Evolutionary conservation across 2,329 filamentous ascomycete genomes (phyloP).

Genomic region (Huntiella abstrusa): DNA sequence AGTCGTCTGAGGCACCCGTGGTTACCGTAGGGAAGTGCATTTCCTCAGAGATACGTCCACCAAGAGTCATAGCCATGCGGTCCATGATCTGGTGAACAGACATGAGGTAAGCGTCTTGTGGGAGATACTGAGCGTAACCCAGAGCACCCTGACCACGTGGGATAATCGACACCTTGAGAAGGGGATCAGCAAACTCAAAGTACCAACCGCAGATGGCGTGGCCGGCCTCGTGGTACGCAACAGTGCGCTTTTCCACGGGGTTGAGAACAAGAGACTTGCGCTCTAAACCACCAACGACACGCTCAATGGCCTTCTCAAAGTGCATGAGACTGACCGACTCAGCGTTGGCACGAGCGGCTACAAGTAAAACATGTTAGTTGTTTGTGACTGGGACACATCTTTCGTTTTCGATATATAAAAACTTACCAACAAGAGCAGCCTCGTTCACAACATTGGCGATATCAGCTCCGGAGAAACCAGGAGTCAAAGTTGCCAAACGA

Average conservation of each 20-base stretch:
- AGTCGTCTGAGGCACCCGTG: constrained; percentile 86
- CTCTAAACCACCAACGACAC: constrained; percentile 87
- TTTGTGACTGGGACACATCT: neutral
- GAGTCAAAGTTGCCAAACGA: constrained; percentile 76
- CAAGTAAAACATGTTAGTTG: neutral
- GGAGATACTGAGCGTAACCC: constrained; percentile 95
- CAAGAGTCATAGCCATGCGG: constrained; percentile 98
- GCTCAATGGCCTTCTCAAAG: constrained; percentile 95
- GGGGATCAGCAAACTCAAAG: constrained; percentile 86
- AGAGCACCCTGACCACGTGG: constrained; percentile 84
- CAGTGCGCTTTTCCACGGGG: constrained; percentile 84
- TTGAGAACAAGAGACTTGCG: constrained; percentile 91
- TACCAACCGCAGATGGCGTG: constrained; percentile 98
- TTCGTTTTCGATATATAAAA: neutral
- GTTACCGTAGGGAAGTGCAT: constrained; percentile 94
- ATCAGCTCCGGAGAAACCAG: constrained; percentile 91
- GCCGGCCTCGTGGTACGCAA: constrained; percentile 94
- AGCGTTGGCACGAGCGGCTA: constrained; percentile 69
- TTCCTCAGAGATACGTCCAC: constrained; percentile 87
- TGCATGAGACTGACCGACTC: constrained; percentile 70
- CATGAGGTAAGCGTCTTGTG: constrained; percentile 87
- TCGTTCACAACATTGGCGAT: constrained; percentile 98
- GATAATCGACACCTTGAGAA: constrained; percentile 97
- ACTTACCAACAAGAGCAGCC: constrained; percentile 80
- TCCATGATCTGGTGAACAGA: constrained; percentile 93